Conservation (phyloP, 805 yeast species). For the Kodamaea laetipori region DNA sequence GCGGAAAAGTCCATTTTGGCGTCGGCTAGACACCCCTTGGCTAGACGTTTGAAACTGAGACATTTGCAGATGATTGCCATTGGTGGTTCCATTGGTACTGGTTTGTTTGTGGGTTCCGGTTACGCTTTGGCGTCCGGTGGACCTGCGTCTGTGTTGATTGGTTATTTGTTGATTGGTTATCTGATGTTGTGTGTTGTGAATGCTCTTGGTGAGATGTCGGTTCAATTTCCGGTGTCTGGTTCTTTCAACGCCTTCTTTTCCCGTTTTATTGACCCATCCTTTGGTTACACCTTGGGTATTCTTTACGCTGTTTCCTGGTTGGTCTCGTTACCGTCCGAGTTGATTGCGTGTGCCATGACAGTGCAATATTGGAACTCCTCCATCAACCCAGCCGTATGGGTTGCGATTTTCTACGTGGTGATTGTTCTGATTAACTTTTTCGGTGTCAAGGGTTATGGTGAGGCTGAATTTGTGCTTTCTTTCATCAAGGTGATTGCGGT, state of each 20-base stretch:
- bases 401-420: slow-evolving; percentile 35
- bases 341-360: slow-evolving; percentile 38
- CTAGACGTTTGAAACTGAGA: slow-evolving; percentile 41
- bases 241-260: slow-evolving; percentile 52
- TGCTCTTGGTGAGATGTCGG: slow-evolving; percentile 55
- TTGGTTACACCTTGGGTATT: slow-evolving; percentile 55
- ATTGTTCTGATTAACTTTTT: slow-evolving; percentile 38
- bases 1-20: slow-evolving; percentile 42
- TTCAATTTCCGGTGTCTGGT: slow-evolving; percentile 55
- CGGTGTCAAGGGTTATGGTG: slow-evolving; percentile 38
- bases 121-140: slow-evolving; percentile 39
- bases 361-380: slow-evolving; percentile 36
- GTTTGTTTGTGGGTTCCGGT: slow-evolving; percentile 54
- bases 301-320: slow-evolving; percentile 44
- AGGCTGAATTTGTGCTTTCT: slow-evolving; percentile 30
- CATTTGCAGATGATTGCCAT: slow-evolving; percentile 77
- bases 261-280: slow-evolving; percentile 57
- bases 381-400: slow-evolving; percentile 41
- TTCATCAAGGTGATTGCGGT: slow-evolving; percentile 30
- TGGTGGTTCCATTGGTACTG: slow-evolving; percentile 86
- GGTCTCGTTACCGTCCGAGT: slow-evolving; percentile 35
- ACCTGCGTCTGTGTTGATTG: slow-evolving; percentile 32
- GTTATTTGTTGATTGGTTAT: slow-evolving; percentile 26
- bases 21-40: slow-evolving; percentile 45
- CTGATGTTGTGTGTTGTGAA: slow-evolving; percentile 29